Base-by-base conservation (phyloP, 257 asterid species). In the Solanum bulbocastanum region DNA sequence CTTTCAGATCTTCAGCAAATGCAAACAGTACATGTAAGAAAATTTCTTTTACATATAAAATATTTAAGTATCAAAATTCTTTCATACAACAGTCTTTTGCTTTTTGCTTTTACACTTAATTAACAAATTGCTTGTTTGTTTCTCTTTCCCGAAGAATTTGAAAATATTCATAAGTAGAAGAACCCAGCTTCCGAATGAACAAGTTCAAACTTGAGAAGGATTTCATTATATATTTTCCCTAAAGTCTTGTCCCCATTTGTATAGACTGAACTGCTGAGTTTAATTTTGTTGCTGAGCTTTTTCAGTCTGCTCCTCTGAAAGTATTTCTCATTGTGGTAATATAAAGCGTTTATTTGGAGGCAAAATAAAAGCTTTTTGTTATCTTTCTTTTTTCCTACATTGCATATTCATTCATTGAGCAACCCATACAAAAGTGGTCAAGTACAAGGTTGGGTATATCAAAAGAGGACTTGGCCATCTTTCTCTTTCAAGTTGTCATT, bases 21-120 rank as follows among this genome's bases (percentile, higher is more conserved):
- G 99, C 98, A 96, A 92, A 92, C 95, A 85, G 94, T 95, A 88
- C 94, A 94, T 92, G 99, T 96, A 94, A 91, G 98, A 86, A 76
- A 56, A 81, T 60, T 88, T 83, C 71, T 65, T 89, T 83, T 52
- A 79, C 84, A 20, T 85, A 13, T 76, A 71, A 84, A 69, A 83
- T 6, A 30, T 56, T 1, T 18, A 18, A 18, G 65, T 56, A 69
- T 30, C 23, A 30, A 69, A 85, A 56, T 84, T 84, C 69, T 74
- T 81, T 23, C 82, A 25, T 68, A 23, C 65, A 27, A 46, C 40
- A 46, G n/a, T 82, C 30, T 46, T 10, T 32, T 49, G 69, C 86
- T 82, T 49, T 82, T 10, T 49, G 71, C 86, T 52, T 16, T 30
- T 82, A 49, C 44, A 3, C 65, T 82, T 46, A 8, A 3, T 40